Evolutionary conservation across 352 stramenopile species (phyloP), one percentile per base, ranked within the genome.

Genomic region (Globisporangium viniferum): DNA sequence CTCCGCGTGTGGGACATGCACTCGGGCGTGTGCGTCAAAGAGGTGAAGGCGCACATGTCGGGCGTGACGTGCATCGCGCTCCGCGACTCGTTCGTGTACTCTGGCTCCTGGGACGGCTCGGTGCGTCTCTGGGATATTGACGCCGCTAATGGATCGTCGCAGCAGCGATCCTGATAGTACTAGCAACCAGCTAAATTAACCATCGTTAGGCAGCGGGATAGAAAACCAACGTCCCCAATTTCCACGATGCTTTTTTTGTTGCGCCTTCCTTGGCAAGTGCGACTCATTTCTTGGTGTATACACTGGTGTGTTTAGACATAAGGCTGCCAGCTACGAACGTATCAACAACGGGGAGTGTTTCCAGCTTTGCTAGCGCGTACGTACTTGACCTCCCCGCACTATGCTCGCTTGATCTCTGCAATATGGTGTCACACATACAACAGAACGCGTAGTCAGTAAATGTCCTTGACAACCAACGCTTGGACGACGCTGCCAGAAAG

Each of bases 1-100:
- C 41, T 95, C 29, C 81, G 83, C 31, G 76, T 92, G 33, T 94
- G 84, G 88, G 83, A 94, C 71, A 87, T 94, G 73, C 84, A 92
- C 68, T 92, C 88, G 8, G 88, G 88, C 20, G 73, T 78, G 29
- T 92, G 86, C 55, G 69, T 88, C 31, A 78, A 85, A 6, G 78
- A 93, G 22, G 49, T 82, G 27, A 77, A 79, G 48, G 81, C 72
- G 6, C 86, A 95, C 64, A 58, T 75, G 56, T 89, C 86, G 39
- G 81, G 88, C 10, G 77, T 95, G 12, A 90, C 85, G 67, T 77
- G 75, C 64, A 76, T 92, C 35, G 76, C 74, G 64, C 76, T 93
- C 48, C 78, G 74, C 2, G 82, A 92, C 71, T 77, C 83, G 33
- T 67, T 82, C 35, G 80, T 94, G 54, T 88, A 86, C 70, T 92